Evolutionary conservation across 2,329 filamentous ascomycete genomes (phyloP).

Genomic region (Penicillium sp.): DNA sequence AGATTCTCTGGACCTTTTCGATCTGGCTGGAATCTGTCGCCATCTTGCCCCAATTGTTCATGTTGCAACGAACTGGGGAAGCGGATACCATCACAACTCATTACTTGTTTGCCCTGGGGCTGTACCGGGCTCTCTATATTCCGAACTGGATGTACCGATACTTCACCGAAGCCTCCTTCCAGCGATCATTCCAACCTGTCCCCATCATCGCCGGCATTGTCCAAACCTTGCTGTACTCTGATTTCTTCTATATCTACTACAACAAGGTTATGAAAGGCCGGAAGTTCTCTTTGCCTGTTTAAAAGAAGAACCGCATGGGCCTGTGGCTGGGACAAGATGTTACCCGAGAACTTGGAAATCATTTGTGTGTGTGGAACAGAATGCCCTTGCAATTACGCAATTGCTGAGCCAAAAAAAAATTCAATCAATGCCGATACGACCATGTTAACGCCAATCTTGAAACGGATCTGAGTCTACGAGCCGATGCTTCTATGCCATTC

Average conservation of each 20-base stretch:
- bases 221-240: constrained; percentile 92
- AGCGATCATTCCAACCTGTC: constrained; percentile 78
- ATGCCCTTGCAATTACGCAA: too few relatives aligned
- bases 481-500: constrained; percentile 8
- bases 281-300: constrained; percentile 81
- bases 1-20: constrained; percentile 95
- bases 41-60: constrained; percentile 94
- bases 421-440: too few relatives aligned
- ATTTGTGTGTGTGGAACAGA: too few relatives aligned
- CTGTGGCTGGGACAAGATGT: too few relatives aligned
- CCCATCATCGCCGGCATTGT: constrained; percentile 82
- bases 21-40: constrained; percentile 98
- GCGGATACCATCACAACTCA: constrained; percentile 99
- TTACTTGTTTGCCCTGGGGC: constrained; percentile 88
- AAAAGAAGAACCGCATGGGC: constrained; percentile 25
- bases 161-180: constrained; percentile 69
- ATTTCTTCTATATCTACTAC: constrained; percentile 99
- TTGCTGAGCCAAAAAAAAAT: too few relatives aligned
- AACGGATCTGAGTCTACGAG: constrained; percentile 8
- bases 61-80: constrained; percentile 95
- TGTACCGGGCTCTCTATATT: constrained; percentile 91
- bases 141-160: constrained; percentile 98
- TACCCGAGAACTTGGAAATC: too few relatives aligned
- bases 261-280: constrained; percentile 87
- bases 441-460: too few relatives aligned